Percentiles rank a stretch among this genome's conserved stretches.
Evolutionary conservation across 2,329 filamentous ascomycete species (phyloP).

Genomic region (Didymosphaeria variabile): DNA sequence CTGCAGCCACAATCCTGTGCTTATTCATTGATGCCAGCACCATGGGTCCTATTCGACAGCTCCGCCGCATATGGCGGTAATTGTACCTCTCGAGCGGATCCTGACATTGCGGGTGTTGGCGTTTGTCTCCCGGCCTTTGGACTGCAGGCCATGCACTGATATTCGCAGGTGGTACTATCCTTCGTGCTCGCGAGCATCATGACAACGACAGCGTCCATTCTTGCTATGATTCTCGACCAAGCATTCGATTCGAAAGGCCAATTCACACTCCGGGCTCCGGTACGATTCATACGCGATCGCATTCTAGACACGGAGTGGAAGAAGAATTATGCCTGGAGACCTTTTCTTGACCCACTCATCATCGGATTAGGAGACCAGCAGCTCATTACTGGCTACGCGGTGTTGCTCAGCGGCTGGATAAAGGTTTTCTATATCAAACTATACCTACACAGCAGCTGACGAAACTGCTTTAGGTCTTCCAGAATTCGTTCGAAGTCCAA

Average conservation of each 20-base stretch:
- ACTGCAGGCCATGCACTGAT: neutral
- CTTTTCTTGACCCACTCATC: slow-evolving; percentile 42
- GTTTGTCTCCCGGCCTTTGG: slow-evolving; percentile 19
- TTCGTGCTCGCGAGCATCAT: slow-evolving; percentile 42
- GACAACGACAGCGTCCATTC: slow-evolving; percentile 40
- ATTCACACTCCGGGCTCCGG: slow-evolving; percentile 30
- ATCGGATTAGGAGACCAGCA: slow-evolving; percentile 45
- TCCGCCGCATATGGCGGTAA: slow-evolving; percentile 29
- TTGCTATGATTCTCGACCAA: slow-evolving; percentile 46
- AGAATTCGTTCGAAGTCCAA: slow-evolving; percentile 37
- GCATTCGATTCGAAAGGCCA: slow-evolving; percentile 37
- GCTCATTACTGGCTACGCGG: slow-evolving; percentile 42
- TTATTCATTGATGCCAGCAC: slow-evolving; percentile 33
- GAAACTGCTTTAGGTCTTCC: slow-evolving; percentile 27
- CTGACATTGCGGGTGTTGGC: slow-evolving; percentile 42
- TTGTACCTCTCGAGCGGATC: slow-evolving; percentile 36
- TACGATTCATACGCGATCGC: slow-evolving; percentile 34
- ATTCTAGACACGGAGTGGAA: slow-evolving; percentile 40
- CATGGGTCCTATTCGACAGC: slow-evolving; percentile 42
- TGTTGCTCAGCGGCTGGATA: slow-evolving; percentile 43
- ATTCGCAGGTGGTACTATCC: slow-evolving; percentile 38
- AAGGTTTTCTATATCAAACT: slow-evolving; percentile 23
- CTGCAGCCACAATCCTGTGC: neutral
- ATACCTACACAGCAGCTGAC: neutral
- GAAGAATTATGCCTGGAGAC: slow-evolving; percentile 41